Percentiles rank a stretch among this genome's conserved stretches.
phyloP scores from a whole-genome alignment of 352 stramenopile species.

The Globisporangium apiculatum region DNA sequence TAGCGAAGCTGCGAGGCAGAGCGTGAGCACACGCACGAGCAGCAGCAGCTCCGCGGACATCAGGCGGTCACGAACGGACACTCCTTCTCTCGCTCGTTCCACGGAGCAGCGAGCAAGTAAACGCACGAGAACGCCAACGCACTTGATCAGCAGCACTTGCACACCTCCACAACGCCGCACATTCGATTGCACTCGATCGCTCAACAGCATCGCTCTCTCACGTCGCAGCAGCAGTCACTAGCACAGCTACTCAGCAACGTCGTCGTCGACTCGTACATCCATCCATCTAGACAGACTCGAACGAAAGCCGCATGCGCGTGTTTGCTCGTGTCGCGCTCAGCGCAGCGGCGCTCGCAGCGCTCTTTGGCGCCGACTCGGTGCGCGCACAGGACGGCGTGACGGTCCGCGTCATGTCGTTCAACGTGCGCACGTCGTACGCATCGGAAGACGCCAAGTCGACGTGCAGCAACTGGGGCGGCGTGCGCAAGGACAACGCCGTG shows the following conservation, averaged over 20 bases:
- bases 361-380: neutral
- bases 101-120: too few species aligned
- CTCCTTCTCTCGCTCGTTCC: too few species aligned
- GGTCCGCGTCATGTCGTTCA: slow-evolving; percentile 72
- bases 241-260: neutral
- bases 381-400: slow-evolving; percentile 26
- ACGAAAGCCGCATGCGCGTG: neutral
- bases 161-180: too few species aligned
- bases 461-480: slow-evolving; percentile 58
- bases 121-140: too few species aligned
- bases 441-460: slow-evolving; percentile 23
- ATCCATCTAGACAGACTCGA: neutral
- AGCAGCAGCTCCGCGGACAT: too few species aligned
- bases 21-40: too few species aligned
- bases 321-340: neutral
- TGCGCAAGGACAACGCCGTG: slow-evolving; percentile 55
- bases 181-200: too few species aligned
- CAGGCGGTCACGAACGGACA: too few species aligned
- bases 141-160: too few species aligned
- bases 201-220: neutral
- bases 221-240: neutral
- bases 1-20: too few species aligned
- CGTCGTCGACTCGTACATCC: neutral
- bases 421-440: slow-evolving; percentile 66
- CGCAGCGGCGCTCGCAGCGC: slow-evolving; percentile 1